Percentiles rank a stretch among this genome's conserved stretches.
phyloP scores from a whole-genome alignment of 139 green algal species.

The Volvox africanus region DNA sequence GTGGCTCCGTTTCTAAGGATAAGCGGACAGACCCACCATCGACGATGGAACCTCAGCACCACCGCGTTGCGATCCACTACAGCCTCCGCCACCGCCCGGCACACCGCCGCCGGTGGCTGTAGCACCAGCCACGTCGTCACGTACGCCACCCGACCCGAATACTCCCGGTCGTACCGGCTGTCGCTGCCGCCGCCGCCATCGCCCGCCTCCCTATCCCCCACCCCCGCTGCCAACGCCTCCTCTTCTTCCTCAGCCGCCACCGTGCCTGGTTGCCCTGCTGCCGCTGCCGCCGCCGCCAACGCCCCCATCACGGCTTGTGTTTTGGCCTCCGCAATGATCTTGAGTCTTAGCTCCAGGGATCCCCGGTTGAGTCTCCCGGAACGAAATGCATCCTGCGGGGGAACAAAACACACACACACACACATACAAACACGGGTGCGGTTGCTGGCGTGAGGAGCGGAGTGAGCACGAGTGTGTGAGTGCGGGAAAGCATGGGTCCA shows the following conservation, averaged over 20 bases:
- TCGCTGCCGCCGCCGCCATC: neutral
- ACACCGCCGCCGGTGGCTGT: neutral
- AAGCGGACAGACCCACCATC: neutral
- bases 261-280: no score
- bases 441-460: no score
- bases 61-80: neutral
- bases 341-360: neutral
- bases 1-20: no score
- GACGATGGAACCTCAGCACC: neutral
- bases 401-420: neutral
- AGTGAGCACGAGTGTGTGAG: no score
- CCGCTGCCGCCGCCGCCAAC: neutral
- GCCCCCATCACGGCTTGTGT: neutral
- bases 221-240: neutral
- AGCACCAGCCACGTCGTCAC: conserved; percentile 2
- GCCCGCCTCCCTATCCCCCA: neutral
- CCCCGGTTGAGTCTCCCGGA: neutral
- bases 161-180: neutral
- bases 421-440: no score
- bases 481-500: no score
- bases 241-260: neutral
- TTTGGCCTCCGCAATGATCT: neutral
- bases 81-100: neutral
- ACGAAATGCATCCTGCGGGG: neutral
- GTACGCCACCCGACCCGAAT: neutral